Base-by-base conservation (phyloP, 2,329 filamentous ascomycete species). In the Ophiocordyceps camponoti-rufipedis region DNA sequence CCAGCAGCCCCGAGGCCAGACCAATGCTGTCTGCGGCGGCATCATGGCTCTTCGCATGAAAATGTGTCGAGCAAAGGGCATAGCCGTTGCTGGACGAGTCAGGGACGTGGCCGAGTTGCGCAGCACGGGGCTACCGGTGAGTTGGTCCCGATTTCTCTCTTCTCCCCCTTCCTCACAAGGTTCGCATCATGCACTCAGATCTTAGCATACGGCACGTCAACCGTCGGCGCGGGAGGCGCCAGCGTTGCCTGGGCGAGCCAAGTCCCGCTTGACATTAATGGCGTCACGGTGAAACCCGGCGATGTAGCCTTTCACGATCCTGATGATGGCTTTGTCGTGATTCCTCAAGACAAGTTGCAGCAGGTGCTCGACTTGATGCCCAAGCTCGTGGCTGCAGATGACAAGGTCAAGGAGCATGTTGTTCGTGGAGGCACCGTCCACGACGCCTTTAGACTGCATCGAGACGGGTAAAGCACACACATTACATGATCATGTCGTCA, bases 41-140 rank as follows among this genome's bases (percentile, higher is more conserved):
- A 84, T 87, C 51, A 82, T 86, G 72, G 82, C 80, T 5, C 65
- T 73, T 29, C 68, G 82, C 18, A 82, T 86, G 71, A 75, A 77
- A 53, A 58, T 70, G 13, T 66, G 79, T 11, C 72, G 74, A 13
- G 74, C 73, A 16, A 66, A 67, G 51, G 80, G 70, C 3, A 70
- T 81, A 11, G 62, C 86, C n/a, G 77, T 85, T 8, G 71, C 76
- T 51, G 82, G 82, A 1, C 65, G 82, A 38, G 73, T 81, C 6
- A 68, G 82, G 49, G 83, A 87, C 62, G 54, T 85, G 16, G 63
- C 62, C 14, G 76, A 82, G 54, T 58, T 85, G 48, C 66, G 63
- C 46, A 67, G 56, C 41, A 71, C 72, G 11, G 67, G 64, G 32
- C 54, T 84, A 33, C 73, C 76, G 39, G 75, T 78, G 58, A 56